Conservation (phyloP, 2,329 filamentous ascomycete species). For the Mycosphaerella sp. region DNA sequence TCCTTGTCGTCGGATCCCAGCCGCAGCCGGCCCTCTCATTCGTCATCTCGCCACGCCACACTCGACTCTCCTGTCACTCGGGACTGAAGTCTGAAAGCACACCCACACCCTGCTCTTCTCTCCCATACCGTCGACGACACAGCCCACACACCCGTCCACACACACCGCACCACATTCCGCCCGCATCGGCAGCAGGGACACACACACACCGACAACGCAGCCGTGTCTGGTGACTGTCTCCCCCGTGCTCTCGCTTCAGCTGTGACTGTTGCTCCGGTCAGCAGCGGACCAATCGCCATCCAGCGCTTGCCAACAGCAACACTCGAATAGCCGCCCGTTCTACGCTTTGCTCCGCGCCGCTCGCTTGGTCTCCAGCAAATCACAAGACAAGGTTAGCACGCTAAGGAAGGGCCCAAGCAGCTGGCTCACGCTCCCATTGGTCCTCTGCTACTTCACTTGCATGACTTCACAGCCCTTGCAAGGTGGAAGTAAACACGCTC, state of each 20-base stretch:
- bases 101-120: neutral
- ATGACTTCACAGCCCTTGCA: conserved; percentile 15
- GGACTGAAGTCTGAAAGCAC: conserved; percentile 6
- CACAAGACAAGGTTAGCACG: neutral
- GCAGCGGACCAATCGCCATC: conserved; percentile 9
- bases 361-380: conserved; percentile 14
- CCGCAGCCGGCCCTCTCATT: conserved; percentile 5
- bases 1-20: conserved; percentile 3
- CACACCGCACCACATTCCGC: too few species aligned
- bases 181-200: too few species aligned
- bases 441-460: conserved; percentile 10
- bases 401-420: conserved; percentile 6
- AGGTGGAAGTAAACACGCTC: conserved; percentile 15
- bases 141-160: neutral
- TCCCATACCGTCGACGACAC: neutral
- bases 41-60: conserved; percentile 8
- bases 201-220: too few species aligned
- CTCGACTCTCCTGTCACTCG: conserved; percentile 10
- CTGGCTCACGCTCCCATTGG: conserved; percentile 18
- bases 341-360: conserved; percentile 17
- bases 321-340: conserved; percentile 10
- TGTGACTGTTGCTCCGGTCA: conserved; percentile 2
- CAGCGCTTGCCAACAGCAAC: conserved; percentile 11
- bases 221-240: too few species aligned
- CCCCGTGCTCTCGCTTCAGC: too few species aligned